Conservation (phyloP, 306 rosid genomes). For the Glycine latifolia region DNA sequence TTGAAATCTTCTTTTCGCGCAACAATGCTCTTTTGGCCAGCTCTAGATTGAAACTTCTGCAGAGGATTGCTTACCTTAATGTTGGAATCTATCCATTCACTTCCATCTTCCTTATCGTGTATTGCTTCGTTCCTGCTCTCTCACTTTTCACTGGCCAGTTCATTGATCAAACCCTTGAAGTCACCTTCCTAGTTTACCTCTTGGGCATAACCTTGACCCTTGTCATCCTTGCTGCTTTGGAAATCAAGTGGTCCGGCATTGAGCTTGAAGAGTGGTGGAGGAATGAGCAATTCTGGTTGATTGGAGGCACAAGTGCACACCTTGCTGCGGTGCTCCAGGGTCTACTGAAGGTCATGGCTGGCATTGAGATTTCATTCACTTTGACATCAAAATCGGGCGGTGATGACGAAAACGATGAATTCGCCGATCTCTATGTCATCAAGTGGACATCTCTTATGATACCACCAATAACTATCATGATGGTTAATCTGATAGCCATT, state of each 20-base stretch:
- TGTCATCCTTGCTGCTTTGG: constrained; percentile 68
- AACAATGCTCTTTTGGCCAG: constrained; percentile 75
- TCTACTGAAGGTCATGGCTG: constrained; percentile 73
- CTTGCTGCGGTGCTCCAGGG: constrained; percentile 84
- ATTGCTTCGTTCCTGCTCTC: constrained; percentile 89
- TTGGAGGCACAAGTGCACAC: constrained; percentile 91
- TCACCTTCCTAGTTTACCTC: constrained; percentile 69
- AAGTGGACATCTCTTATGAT: constrained; percentile 78
- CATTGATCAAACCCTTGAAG: constrained; percentile 68
- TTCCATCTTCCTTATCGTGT: constrained; percentile 75
- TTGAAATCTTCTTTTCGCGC: constrained; percentile 82
- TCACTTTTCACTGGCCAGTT: constrained; percentile 76
- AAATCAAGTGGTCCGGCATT: constrained; percentile 84
- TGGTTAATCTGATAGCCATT: constrained; percentile 69
- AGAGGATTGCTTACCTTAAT: constrained; percentile 75
- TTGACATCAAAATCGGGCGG: constrained; percentile 73
- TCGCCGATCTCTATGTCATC: constrained; percentile 63
- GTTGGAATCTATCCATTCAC: constrained; percentile 88
- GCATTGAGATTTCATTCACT: constrained; percentile 82
- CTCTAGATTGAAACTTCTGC: constrained; percentile 66
- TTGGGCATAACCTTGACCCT: constrained; percentile 75
- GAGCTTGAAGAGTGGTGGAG: constrained; percentile 86
- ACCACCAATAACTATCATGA: constrained; percentile 76
- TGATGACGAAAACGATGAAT: constrained; percentile 71
- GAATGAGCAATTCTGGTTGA: constrained; percentile 85